Conservation (phyloP, 192 early-diverging fungal genomes). For the Obelidium mucronatum region DNA sequence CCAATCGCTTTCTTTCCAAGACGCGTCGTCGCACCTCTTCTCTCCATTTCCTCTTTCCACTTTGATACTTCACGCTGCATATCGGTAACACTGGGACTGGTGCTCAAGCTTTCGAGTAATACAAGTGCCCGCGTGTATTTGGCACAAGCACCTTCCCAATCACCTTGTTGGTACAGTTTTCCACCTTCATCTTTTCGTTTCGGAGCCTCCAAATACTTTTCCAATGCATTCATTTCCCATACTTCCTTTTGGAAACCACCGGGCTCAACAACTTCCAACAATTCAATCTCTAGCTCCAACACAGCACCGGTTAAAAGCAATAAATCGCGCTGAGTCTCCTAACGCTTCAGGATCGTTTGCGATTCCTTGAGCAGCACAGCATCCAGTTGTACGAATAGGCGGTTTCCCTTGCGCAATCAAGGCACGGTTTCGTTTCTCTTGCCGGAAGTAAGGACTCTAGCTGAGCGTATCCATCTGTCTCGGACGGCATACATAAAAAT, state of each 20-base stretch:
- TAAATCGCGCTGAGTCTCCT: conserved; percentile 39
- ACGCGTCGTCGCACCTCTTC: conserved; percentile 28
- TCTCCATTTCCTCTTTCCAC: conserved; percentile 18
- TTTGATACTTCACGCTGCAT: conserved; percentile 37
- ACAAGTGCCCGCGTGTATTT: conserved; percentile 57
- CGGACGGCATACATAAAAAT: conserved; percentile 55
- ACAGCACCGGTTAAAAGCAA: conserved; percentile 39
- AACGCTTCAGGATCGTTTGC: background rate
- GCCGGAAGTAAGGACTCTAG: conserved; percentile 55
- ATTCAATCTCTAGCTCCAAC: conserved; percentile 60
- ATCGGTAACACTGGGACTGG: conserved; percentile 46
- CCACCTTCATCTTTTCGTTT: conserved; percentile 49
- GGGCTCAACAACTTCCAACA: conserved; percentile 53
- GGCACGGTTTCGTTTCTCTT: conserved; percentile 51
- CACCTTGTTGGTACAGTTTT: conserved; percentile 44
- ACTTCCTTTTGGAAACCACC: conserved; percentile 48
- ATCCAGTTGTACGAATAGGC: conserved; percentile 43
- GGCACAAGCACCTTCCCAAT: conserved; percentile 46
- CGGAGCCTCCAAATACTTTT: conserved; percentile 56
- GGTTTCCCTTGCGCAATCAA: conserved; percentile 45
- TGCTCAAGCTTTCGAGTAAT: conserved; percentile 53
- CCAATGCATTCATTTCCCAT: conserved; percentile 60
- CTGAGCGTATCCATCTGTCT: conserved; percentile 55
- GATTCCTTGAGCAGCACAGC: conserved; percentile 46
- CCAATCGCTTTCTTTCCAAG: conserved; percentile 28